These are phyloP conservation scores for Hypomontagnella monticulosa DNA, from an alignment of 495 filamentous ascomycete genomes.

Conservation along the genomic window DNA sequence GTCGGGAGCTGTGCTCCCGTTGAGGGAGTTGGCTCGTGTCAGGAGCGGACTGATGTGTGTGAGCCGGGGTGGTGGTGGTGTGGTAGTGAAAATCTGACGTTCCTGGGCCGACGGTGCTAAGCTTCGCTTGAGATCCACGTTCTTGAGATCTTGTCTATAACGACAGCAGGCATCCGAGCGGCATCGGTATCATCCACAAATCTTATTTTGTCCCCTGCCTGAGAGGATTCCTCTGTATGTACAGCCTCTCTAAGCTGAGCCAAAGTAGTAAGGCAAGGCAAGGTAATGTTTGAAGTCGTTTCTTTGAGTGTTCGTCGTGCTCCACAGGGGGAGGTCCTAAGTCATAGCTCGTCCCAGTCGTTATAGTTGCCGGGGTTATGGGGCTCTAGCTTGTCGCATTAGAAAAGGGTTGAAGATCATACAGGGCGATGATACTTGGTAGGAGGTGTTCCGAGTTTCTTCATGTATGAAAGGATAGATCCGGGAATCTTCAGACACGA, in stretches of 20 bases:
- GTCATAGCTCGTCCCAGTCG: constrained; percentile 37
- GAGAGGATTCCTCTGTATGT: constrained; percentile 5
- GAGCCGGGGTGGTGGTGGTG: constrained; percentile 37
- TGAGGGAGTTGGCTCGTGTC: constrained; percentile 51
- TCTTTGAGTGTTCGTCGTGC: constrained; percentile 14
- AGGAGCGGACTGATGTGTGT: constrained; percentile 42
- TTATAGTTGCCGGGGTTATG: constrained; percentile 17
- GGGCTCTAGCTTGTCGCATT: constrained; percentile 48
- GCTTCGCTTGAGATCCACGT: constrained; percentile 56
- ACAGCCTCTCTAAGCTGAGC: constrained; percentile 17
- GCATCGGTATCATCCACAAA: constrained; percentile 48
- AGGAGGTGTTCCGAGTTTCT: constrained; percentile 55
- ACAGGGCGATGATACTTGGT: constrained; percentile 49
- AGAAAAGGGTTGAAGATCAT: constrained; percentile 54
- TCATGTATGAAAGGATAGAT: constrained; percentile 48
- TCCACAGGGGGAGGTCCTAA: constrained; percentile 25
- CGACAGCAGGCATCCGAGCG: constrained; percentile 58
- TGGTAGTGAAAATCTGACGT: constrained; percentile 48
- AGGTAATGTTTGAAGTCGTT: constrained; percentile 36
- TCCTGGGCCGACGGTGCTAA: constrained; percentile 48
- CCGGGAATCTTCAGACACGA: constrained; percentile 36
- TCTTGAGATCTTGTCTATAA: constrained; percentile 59
- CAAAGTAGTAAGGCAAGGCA: constrained; percentile 36
- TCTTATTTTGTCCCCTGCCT: constrained; percentile 21
- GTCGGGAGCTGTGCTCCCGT: constrained; percentile 44